Conservation (phyloP, 305 asterid species). For the Nicotiana rustica region DNA sequence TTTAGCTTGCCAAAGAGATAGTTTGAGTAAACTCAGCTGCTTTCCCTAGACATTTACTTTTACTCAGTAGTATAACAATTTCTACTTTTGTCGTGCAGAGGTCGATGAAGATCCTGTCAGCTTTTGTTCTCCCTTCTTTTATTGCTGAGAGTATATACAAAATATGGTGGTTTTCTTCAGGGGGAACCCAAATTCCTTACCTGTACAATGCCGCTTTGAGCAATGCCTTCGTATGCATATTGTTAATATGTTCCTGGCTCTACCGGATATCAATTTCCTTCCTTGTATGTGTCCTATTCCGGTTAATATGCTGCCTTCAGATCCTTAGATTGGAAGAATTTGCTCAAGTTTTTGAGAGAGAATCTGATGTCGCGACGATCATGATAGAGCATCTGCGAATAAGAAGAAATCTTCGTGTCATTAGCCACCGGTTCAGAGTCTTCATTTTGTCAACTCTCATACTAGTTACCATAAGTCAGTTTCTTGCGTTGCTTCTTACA, state of each 20-base stretch:
- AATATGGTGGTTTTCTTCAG: slow-evolving; percentile 91
- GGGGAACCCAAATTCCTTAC: slow-evolving; percentile 80
- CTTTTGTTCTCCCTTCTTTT: slow-evolving; percentile 84
- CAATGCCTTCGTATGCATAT: slow-evolving; percentile 61
- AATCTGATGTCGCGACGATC: slow-evolving; percentile 72
- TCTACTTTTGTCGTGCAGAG: slow-evolving; percentile 57
- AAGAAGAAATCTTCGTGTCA: slow-evolving; percentile 75
- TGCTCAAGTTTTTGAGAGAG: slow-evolving; percentile 69
- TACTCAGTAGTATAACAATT: neutral
- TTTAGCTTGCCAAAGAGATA: neutral
- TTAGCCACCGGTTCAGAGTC: slow-evolving; percentile 85
- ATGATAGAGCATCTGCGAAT: slow-evolving; percentile 82
- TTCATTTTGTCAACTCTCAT: slow-evolving; percentile 71
- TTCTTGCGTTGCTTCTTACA: slow-evolving; percentile 67
- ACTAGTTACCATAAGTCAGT: slow-evolving; percentile 82
- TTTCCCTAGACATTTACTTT: neutral
- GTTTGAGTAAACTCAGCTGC: neutral
- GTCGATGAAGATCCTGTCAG: slow-evolving; percentile 80
- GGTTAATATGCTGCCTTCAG: slow-evolving; percentile 79
- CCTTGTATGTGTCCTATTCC: slow-evolving; percentile 85
- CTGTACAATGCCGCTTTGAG: slow-evolving; percentile 65
- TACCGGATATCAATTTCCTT: slow-evolving; percentile 76
- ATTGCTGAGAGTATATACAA: slow-evolving; percentile 69
- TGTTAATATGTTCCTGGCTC: slow-evolving; percentile 80
- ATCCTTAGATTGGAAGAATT: slow-evolving; percentile 78